A percentile compares a stretch with the other conserved stretches of the same genome.
Conservation (phyloP, 371 early-diverging fungal species). For the Gilbertella persicaria region DNA sequence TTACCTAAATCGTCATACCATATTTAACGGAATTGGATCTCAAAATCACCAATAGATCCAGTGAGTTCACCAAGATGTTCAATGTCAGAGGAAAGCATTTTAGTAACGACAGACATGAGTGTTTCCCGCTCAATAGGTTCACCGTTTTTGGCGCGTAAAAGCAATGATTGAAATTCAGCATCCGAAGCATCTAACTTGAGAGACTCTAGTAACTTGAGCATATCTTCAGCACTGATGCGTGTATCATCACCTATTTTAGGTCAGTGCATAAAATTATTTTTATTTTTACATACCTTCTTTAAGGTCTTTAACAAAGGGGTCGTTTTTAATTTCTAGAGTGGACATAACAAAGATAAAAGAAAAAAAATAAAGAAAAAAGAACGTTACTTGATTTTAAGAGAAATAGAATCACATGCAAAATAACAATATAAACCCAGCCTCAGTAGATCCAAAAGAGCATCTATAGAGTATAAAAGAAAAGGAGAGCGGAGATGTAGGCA, state of each 20-base stretch:
- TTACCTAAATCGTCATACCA: too few relatives aligned
- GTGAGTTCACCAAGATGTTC: conserved; percentile 19
- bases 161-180: conserved; percentile 9
- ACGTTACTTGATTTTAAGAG: neutral
- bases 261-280: neutral
- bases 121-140: conserved; percentile 24
- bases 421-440: too few relatives aligned
- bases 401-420: too few relatives aligned
- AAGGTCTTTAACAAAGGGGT: conserved; percentile 13
- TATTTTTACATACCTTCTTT: neutral
- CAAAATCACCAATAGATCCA: conserved; percentile 22
- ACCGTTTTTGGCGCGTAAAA: conserved; percentile 21
- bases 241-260: conserved; percentile 2
- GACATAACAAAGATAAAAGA: conserved; percentile 4
- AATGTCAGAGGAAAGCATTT: conserved; percentile 11
- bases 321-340: conserved; percentile 1
- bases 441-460: too few relatives aligned
- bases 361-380: conserved; percentile 5
- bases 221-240: conserved; percentile 17
- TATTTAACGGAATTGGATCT: conserved; percentile 13
- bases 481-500: too few relatives aligned
- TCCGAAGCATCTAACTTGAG: conserved; percentile 14
- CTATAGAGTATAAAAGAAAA: too few relatives aligned
- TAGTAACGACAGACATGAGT: conserved; percentile 11
- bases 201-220: conserved; percentile 17